Percentiles rank a stretch among this genome's conserved stretches.
Evolutionary conservation across 805 yeast genomes (phyloP).

Genomic region (Hanseniaspora thailandica): DNA sequence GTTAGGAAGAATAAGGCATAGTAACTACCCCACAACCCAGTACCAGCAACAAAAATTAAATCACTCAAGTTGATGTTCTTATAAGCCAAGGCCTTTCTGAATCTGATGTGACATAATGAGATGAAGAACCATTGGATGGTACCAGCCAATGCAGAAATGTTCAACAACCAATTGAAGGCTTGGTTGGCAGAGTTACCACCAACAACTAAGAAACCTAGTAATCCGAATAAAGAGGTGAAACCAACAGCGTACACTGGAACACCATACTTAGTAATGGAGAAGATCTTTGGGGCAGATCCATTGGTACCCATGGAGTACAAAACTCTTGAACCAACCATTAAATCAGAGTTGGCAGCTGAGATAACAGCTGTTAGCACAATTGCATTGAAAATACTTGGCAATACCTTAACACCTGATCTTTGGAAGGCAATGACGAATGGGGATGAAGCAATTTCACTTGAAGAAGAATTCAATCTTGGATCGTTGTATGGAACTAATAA

Average conservation of each 20-base stretch:
- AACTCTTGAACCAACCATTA: slow-evolving; percentile 60
- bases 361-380: slow-evolving; percentile 53
- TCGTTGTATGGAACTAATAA: slow-evolving; percentile 60
- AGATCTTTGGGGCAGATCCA: slow-evolving; percentile 45
- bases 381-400: slow-evolving; percentile 63
- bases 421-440: slow-evolving; percentile 64
- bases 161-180: slow-evolving; percentile 62
- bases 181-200: slow-evolving; percentile 39
- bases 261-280: slow-evolving; percentile 40
- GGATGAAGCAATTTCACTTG: slow-evolving; percentile 38
- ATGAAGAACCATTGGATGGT: slow-evolving; percentile 63
- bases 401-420: slow-evolving; percentile 52
- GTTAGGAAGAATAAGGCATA: slow-evolving; percentile 46
- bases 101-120: slow-evolving; percentile 52
- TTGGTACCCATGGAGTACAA: slow-evolving; percentile 54
- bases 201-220: slow-evolving; percentile 49
- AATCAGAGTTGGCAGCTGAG: slow-evolving; percentile 71
- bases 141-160: slow-evolving; percentile 69
- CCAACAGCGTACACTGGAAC: slow-evolving; percentile 51
- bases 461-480: slow-evolving; percentile 33
- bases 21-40: slow-evolving; percentile 58
- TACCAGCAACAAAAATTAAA: slow-evolving; percentile 62
- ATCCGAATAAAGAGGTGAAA: slow-evolving; percentile 49
- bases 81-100: slow-evolving; percentile 50
- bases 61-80: slow-evolving; percentile 57